A percentile compares a stretch with the other conserved stretches of the same genome.
These are phyloP conservation scores for Tuber indicum DNA, from an alignment of 495 filamentous ascomycete genomes.

Conservation along the genomic window DNA sequence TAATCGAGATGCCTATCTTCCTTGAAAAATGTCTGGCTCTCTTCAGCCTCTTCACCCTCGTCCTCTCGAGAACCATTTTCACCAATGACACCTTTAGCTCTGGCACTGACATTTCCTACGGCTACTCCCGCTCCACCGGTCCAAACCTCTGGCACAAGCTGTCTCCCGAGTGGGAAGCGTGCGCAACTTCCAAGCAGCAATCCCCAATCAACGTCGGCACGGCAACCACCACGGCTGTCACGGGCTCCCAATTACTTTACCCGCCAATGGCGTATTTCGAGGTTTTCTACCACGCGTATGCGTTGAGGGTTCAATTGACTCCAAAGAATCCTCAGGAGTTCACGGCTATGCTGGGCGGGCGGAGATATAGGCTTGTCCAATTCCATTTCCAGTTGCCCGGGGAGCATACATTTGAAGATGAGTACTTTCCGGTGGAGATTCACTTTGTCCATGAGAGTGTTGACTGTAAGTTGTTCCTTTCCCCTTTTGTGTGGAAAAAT, in stretches of 20 bases:
- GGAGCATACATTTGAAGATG: constrained; percentile 55
- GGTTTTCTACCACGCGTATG: constrained; percentile 36
- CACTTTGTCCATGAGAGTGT: constrained; percentile 57
- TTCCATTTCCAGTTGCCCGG: constrained; percentile 67
- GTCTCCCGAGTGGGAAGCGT: constrained; percentile 38
- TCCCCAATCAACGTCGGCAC: constrained; percentile 57
- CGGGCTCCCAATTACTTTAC: constrained; percentile 7
- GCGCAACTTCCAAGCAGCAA: constrained; percentile 53
- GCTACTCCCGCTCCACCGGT: constrained; percentile 50
- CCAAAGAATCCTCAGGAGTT: constrained; percentile 23
- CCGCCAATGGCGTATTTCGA: constrained; percentile 11
- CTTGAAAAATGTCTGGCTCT: background rate
- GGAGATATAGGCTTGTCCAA: constrained; percentile 52
- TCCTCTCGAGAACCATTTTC: background rate
- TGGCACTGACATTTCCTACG: background rate
- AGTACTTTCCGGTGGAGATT: constrained; percentile 55
- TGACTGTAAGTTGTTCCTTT: constrained; percentile 12
- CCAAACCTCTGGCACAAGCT: constrained; percentile 54
- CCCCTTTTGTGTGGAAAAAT: background rate
- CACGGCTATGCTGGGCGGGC: constrained; percentile 42
- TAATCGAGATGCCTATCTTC: background rate
- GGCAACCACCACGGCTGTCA: constrained; percentile 38
- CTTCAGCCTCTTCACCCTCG: background rate
- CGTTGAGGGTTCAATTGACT: constrained; percentile 17
- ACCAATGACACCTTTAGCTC: background rate